Conservation (phyloP, 1,139 yeast species). For the Pichia sp. region DNA sequence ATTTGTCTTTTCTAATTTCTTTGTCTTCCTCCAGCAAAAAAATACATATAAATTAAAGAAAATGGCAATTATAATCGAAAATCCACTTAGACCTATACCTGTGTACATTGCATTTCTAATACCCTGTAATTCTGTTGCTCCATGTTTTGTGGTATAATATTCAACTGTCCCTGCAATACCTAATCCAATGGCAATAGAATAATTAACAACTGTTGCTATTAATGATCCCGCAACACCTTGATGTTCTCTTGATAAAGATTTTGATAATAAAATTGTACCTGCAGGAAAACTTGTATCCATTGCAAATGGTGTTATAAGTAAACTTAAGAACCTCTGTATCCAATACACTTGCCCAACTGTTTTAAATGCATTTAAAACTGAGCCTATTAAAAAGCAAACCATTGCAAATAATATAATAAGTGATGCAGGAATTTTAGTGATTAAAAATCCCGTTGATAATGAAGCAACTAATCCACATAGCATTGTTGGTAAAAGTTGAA, state of each 20-base stretch:
- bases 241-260: constrained; percentile 44
- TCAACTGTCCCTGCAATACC: constrained; percentile 64
- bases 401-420: constrained; percentile 41
- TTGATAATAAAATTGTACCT: constrained; percentile 45
- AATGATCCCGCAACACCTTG: constrained; percentile 66
- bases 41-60: neutral
- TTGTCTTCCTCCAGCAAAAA: neutral
- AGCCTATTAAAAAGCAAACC: constrained; percentile 39
- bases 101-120: constrained; percentile 41
- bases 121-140: constrained; percentile 32
- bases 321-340: constrained; percentile 47
- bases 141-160: constrained; percentile 34
- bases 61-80: constrained; percentile 28
- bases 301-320: constrained; percentile 46
- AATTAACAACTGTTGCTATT: constrained; percentile 55
- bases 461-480: constrained; percentile 45
- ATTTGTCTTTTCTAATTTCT: neutral
- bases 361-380: constrained; percentile 38
- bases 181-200: constrained; percentile 56
- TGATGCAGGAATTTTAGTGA: constrained; percentile 37
- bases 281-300: constrained; percentile 68
- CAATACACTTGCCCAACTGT: constrained; percentile 45
- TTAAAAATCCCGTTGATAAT: constrained; percentile 35
- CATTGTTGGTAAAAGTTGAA: constrained; percentile 36
- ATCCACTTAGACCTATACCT: constrained; percentile 41